These are phyloP conservation scores for Mycena albidolilacea DNA, from an alignment of 768 basidiomycete genomes.

Conservation along the genomic window DNA sequence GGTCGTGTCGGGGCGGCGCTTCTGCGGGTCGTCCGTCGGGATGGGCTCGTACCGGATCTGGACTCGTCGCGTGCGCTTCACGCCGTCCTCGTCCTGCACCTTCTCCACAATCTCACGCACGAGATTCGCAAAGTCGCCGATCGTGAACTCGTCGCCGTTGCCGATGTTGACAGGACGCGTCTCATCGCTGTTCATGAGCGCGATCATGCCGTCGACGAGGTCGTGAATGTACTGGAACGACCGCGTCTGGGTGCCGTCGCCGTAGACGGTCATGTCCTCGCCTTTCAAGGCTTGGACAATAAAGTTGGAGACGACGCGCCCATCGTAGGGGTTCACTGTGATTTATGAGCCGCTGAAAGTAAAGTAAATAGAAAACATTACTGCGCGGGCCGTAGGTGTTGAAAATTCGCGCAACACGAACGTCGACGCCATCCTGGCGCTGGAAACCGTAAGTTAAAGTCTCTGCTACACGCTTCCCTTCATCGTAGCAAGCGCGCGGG, in stretches of 20 bases:
- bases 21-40: slow-evolving; percentile 95
- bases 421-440: slow-evolving; percentile 94
- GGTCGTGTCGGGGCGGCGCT: slow-evolving; percentile 93
- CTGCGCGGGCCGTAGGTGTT: slow-evolving; percentile 95
- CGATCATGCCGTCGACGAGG: slow-evolving; percentile 93
- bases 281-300: slow-evolving; percentile 97
- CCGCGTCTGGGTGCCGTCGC: slow-evolving; percentile 93
- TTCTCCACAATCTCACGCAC: slow-evolving; percentile 94
- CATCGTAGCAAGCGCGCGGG: slow-evolving; percentile 99
- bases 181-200: slow-evolving; percentile 95
- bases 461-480: slow-evolving; percentile 99
- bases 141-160: slow-evolving; percentile 95
- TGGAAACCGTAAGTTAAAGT: slow-evolving; percentile 97
- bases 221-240: slow-evolving; percentile 99
- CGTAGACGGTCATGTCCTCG: slow-evolving; percentile 97
- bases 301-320: slow-evolving; percentile 99
- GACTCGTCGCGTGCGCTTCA: slow-evolving; percentile 64
- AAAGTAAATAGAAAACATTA: slow-evolving; percentile 52
- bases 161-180: slow-evolving; percentile 97
- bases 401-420: slow-evolving; percentile 98
- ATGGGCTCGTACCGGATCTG: slow-evolving; percentile 85
- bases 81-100: slow-evolving; percentile 89
- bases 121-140: slow-evolving; percentile 93
- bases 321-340: slow-evolving; percentile 95
- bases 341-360: slow-evolving; percentile 10